Base-by-base conservation (phyloP, 1,284 basidiomycete species). In the Pyrrhoderma lamaoense region DNA sequence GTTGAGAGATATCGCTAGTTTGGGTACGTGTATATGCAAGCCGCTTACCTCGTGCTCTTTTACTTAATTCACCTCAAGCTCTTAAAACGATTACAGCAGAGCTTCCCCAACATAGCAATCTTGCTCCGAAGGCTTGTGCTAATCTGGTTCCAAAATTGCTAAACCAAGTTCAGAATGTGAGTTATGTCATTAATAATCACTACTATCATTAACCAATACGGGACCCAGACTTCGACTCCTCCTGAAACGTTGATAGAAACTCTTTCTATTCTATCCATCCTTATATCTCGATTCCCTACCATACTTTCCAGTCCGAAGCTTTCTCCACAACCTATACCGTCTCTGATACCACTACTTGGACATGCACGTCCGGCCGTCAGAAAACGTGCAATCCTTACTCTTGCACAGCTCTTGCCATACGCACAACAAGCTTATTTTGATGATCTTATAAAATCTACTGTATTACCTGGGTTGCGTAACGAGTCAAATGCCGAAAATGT, bases 11-110 rank as follows among this genome's bases (percentile, higher is more conserved):
- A 93, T 99, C 57, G 90, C 93, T 11, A 86, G 88, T 37, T 78
- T 97, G 47, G 94, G 93, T 94, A 53, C 46, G 82, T 66, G 45
- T 25, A 93, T 94, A 53, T 46, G 81, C 65, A 45, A 23, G 23
- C 35, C 18, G 22, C 49, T 31, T 45, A 37, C 52, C 43, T 47
- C 50, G 35, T 43, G 21, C 45, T 19, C 38, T 13, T 42, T 36
- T 21, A 47, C 38, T 49, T 31, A 43, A 3, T 7, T 19, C 34
- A 16, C 14, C 16, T 44, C 34, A 59, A 93, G 92, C 93, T 2
- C 75, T 99, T 58, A 98, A 97, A 70, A 95, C 92, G 1, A 93
- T 98, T 60, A 92, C 93, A 0, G 77, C 86, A 14, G 92, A 96
- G 66, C 75, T 98, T 51, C 88, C 91, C 2, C 75, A 78, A 7